Evolutionary conservation across 495 filamentous ascomycete species (phyloP).

Genomic region (Opeltia flavorubescens): DNA sequence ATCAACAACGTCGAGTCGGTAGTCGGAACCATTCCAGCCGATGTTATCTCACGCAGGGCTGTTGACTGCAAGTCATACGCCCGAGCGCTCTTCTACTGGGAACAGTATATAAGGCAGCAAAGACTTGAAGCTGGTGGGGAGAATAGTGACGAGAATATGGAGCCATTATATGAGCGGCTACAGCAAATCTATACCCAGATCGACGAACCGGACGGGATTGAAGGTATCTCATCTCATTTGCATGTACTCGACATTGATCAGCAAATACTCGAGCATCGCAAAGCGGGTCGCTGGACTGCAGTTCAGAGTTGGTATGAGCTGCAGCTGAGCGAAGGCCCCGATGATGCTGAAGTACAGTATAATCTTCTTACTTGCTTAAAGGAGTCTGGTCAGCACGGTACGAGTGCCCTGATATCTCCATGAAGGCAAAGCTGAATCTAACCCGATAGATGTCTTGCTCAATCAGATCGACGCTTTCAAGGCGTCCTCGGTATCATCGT

Average conservation of each 20-base stretch:
- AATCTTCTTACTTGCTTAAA: conserved; percentile 80
- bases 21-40: conserved; percentile 61
- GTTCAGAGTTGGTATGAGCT: conserved; percentile 97
- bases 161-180: conserved; percentile 55
- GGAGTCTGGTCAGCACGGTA: conserved; percentile 83
- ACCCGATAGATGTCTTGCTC: conserved; percentile 55
- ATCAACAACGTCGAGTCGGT: conserved; percentile 48
- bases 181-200: conserved; percentile 94
- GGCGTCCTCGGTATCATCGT: conserved; percentile 33
- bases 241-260: conserved; percentile 75
- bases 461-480: conserved; percentile 71
- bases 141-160: conserved; percentile 28
- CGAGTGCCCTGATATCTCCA: conserved; percentile 5
- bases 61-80: conserved; percentile 88
- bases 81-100: conserved; percentile 83
- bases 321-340: conserved; percentile 61
- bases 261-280: conserved; percentile 80
- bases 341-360: conserved; percentile 61
- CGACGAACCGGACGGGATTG: conserved; percentile 92
- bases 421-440: background rate
- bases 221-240: conserved; percentile 79
- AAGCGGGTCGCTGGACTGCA: conserved; percentile 92
- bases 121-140: conserved; percentile 25
- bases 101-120: conserved; percentile 67
- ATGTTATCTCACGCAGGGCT: conserved; percentile 70